Conservation (phyloP, 352 stramenopile genomes). For the Phytophthora colocasiae region DNA sequence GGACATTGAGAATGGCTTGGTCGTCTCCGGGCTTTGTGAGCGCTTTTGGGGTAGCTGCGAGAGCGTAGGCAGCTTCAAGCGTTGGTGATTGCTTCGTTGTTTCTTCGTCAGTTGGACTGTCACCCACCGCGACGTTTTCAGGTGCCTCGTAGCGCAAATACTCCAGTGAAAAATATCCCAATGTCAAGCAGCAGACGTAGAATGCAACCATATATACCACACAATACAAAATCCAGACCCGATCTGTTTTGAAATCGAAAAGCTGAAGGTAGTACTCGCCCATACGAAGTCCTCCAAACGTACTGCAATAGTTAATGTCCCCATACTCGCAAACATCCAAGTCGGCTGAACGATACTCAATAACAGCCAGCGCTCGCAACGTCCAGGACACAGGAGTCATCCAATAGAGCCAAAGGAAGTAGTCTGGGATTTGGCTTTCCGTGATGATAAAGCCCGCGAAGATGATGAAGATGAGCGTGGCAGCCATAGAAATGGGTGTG, state of each 20-base stretch:
- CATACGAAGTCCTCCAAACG: constrained; percentile 32
- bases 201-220: constrained; percentile 43
- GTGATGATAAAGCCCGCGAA: constrained; percentile 64
- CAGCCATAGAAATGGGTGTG: constrained; percentile 53
- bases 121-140: constrained; percentile 23
- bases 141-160: constrained; percentile 43
- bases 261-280: constrained; percentile 45
- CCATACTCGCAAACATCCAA: constrained; percentile 49
- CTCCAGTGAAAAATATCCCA: constrained; percentile 47
- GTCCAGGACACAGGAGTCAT: constrained; percentile 64
- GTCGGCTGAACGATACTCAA: constrained; percentile 45
- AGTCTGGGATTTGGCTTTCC: constrained; percentile 54
- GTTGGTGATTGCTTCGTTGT: neutral
- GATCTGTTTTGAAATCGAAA: constrained; percentile 50
- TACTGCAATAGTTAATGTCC: constrained; percentile 47
- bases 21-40: constrained; percentile 1
- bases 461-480: constrained; percentile 57
- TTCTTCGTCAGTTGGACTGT: constrained; percentile 4
- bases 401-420: constrained; percentile 73
- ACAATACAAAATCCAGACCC: constrained; percentile 44
- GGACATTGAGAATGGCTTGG: constrained; percentile 23
- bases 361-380: constrained; percentile 46
- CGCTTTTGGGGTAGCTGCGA: constrained; percentile 28
- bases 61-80: constrained; percentile 19
- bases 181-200: constrained; percentile 38